Evolutionary conservation across 768 basidiomycete species (phyloP).

Genomic region (Phaeotremella skinneri): DNA sequence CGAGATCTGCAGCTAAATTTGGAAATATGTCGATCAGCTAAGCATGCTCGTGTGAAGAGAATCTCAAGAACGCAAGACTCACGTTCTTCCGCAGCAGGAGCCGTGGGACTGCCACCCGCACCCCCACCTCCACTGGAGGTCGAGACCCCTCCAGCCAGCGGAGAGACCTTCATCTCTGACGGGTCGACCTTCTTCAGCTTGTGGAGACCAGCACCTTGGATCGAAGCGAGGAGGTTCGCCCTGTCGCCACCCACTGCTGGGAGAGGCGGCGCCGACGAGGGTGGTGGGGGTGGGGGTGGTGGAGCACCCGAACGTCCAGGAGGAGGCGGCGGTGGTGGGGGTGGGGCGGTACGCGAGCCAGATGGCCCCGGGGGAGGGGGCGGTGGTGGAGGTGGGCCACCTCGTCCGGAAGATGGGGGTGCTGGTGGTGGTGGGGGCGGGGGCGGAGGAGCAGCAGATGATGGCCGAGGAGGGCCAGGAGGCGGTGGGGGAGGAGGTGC

Average conservation of each 20-base stretch:
- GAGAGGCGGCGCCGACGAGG: conserved; percentile 47
- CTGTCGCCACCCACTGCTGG: conserved; percentile 50
- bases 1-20: conserved; percentile 64
- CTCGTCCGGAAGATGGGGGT: conserved; percentile 14
- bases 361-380: conserved; percentile 33
- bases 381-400: conserved; percentile 38
- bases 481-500: conserved; percentile 47
- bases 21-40: background rate
- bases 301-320: conserved; percentile 36
- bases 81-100: conserved; percentile 39
- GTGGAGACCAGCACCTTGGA: conserved; percentile 75
- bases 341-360: conserved; percentile 17
- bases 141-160: conserved; percentile 30
- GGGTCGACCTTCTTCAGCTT: conserved; percentile 62
- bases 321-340: conserved; percentile 49
- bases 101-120: conserved; percentile 28
- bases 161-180: conserved; percentile 39
- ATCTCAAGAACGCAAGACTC: conserved; percentile 17
- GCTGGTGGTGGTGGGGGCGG: conserved; percentile 36
- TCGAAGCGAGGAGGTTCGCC: conserved; percentile 68
- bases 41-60: background rate
- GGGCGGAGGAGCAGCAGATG: conserved; percentile 31
- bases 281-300: conserved; percentile 53
- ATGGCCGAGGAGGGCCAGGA: conserved; percentile 56
- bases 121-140: conserved; percentile 23